Base-by-base conservation (phyloP, 2,329 filamentous ascomycete genomes). In the Cytospora paraplurivora region DNA sequence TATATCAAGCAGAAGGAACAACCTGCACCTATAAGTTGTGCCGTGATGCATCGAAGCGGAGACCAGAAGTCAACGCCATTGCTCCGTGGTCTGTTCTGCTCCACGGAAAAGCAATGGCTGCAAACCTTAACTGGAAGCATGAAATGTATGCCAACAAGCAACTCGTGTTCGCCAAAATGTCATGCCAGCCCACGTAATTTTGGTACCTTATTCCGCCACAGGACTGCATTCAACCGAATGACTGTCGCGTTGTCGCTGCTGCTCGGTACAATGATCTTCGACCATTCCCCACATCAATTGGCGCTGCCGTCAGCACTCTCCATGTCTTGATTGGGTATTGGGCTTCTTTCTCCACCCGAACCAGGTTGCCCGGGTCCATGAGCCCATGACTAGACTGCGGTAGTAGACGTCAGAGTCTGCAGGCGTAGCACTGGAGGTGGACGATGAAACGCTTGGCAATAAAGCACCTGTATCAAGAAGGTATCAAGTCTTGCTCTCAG, bases 381-480 rank as follows among this genome's bases (percentile, higher is more conserved):
- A 33, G 27, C 51, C 51, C 58, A 32, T 54, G 11, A 27, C 54
- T 8, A 44, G 4, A 3, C 41, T 47, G 35, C 51, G 27, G 19
- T 57, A 59, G 21, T 41, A 59, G 11, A 21, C 38, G 51, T 56
- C 51, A 58, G 62, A 59, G 49, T 27, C 17, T 44, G 49, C 38
- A 37, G 49, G 62, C 53, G 35, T 17, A 19, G 54, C 54, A 51
- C 19, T 35, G 35, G 13, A 55, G 7, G 50, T 32, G 41, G 19
- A 60, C 19, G n/a, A 38, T 49, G 54, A 15, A 49, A 17, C 32
- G 38, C 51, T 38, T 54, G 58, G 51, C 47, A 37, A 7, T 27
- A n/a, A 37, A 38, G 38, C n/a, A 19, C 32, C 10, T 11, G 21
- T 10, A 21, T 32, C 7, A 11, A 17, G 15, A 17, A 49, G 7